phyloP scores from a whole-genome alignment of 805 yeast species.

The Candida fluviatilis region DNA sequence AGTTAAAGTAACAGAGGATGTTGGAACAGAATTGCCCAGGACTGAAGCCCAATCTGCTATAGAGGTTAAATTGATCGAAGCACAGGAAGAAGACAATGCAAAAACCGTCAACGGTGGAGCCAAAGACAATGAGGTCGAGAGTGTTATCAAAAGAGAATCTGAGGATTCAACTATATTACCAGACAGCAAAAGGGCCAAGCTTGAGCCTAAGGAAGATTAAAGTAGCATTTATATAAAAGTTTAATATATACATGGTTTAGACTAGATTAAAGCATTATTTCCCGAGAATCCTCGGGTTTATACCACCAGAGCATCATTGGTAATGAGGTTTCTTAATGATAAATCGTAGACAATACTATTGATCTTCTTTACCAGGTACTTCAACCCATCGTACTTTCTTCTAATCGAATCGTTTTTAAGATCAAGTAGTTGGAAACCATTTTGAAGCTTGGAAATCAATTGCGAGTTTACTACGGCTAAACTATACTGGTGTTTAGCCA shows the following conservation, averaged over 20 bases:
- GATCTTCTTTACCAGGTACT: constrained; percentile 23
- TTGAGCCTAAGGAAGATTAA: too few relatives aligned
- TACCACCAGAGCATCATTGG: constrained; percentile 7
- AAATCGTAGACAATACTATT: constrained; percentile 24
- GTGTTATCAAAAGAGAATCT: background rate
- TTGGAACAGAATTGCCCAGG: too few relatives aligned
- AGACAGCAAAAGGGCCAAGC: background rate
- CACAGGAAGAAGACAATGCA: too few relatives aligned
- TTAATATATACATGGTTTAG: too few relatives aligned
- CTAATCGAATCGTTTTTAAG: constrained; percentile 25
- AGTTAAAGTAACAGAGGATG: background rate
- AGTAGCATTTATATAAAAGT: too few relatives aligned
- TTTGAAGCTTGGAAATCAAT: constrained; percentile 19
- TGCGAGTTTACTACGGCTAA: constrained; percentile 18
- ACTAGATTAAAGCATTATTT: too few relatives aligned
- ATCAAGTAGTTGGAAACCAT: constrained; percentile 24
- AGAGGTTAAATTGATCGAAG: too few relatives aligned
- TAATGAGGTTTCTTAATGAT: constrained; percentile 15
- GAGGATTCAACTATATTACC: too few relatives aligned
- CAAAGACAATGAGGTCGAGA: too few relatives aligned
- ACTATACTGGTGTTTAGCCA: constrained; percentile 11
- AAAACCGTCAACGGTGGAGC: too few relatives aligned
- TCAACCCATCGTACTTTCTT: constrained; percentile 25
- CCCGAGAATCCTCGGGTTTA: too few relatives aligned
- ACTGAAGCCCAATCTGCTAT: too few relatives aligned